These are phyloP conservation scores for Athelia psychrophila DNA, from an alignment of 1,284 basidiomycete species.

Conservation along the genomic window DNA sequence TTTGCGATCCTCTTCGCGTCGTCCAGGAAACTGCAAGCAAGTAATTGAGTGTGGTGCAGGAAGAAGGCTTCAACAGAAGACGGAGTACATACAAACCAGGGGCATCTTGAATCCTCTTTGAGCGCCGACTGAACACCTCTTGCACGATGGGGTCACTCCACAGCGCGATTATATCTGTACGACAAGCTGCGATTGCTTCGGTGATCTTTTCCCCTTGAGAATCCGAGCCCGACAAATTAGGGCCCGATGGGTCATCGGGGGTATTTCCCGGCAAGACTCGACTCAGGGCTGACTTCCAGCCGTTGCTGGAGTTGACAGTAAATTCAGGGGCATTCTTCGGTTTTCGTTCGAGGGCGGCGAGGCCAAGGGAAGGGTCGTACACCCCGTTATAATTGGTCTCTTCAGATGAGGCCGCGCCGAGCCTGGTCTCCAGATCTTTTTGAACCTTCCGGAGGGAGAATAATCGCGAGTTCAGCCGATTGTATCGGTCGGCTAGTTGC, in stretches of 20 bases:
- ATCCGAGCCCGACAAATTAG: slow-evolving; percentile 31
- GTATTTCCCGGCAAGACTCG: slow-evolving; percentile 33
- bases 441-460: slow-evolving; percentile 56
- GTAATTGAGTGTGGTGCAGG: slow-evolving; percentile 1
- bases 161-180: slow-evolving; percentile 59
- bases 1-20: slow-evolving; percentile 64
- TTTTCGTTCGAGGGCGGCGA: not conserved
- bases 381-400: slow-evolving; percentile 28
- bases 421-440: slow-evolving; percentile 52
- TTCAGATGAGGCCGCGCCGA: slow-evolving; percentile 45
- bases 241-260: slow-evolving; percentile 9
- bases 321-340: slow-evolving; percentile 44
- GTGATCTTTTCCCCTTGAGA: slow-evolving; percentile 49
- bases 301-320: slow-evolving; percentile 53
- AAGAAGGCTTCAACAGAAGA: not conserved
- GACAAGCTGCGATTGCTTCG: slow-evolving; percentile 55
- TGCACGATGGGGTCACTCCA: slow-evolving; percentile 62
- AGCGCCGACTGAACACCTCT: slow-evolving; percentile 49
- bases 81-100: slow-evolving; percentile 63
- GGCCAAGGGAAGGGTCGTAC: slow-evolving; percentile 29
- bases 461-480: slow-evolving; percentile 53
- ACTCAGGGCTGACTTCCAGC: slow-evolving; percentile 59
- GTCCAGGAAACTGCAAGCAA: slow-evolving; percentile 45
- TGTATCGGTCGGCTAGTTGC: slow-evolving; percentile 60
- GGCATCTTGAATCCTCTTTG: slow-evolving; percentile 55